Percentiles rank a stretch among this genome's conserved stretches.
Evolutionary conservation across 352 stramenopile genomes (phyloP).

Genomic region (Globisporangium cylindrosporum): DNA sequence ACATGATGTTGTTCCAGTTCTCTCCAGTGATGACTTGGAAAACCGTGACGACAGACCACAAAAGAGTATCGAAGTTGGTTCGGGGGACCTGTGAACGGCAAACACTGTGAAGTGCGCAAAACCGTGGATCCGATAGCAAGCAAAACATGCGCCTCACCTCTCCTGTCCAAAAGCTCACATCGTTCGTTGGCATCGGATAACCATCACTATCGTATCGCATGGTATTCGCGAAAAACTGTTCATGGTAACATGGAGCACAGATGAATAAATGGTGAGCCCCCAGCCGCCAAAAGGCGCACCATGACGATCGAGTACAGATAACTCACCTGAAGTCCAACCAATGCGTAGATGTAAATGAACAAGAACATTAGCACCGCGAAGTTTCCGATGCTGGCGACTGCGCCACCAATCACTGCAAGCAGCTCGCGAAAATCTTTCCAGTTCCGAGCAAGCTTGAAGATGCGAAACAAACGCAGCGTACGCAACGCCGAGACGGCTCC

Average conservation of each 20-base stretch:
- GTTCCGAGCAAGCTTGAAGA: slow-evolving; percentile 93
- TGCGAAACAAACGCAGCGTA: slow-evolving; percentile 88
- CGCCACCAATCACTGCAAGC: slow-evolving; percentile 86
- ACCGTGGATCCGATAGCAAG: background rate
- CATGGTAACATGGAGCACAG: background rate
- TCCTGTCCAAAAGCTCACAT: slow-evolving; percentile 62
- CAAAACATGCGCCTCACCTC: slow-evolving; percentile 25
- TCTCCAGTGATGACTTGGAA: slow-evolving; percentile 94
- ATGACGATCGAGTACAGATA: background rate
- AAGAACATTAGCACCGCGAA: slow-evolving; percentile 93
- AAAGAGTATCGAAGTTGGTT: slow-evolving; percentile 89
- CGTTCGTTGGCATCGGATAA: slow-evolving; percentile 42
- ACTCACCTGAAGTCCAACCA: slow-evolving; percentile 84
- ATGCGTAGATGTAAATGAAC: slow-evolving; percentile 94
- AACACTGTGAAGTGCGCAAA: background rate
- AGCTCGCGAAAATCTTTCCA: slow-evolving; percentile 92
- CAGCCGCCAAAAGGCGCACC: background rate
- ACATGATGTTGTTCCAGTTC: slow-evolving; percentile 95
- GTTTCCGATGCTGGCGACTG: slow-evolving; percentile 92
- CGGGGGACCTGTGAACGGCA: slow-evolving; percentile 42
- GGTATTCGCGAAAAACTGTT: slow-evolving; percentile 92
- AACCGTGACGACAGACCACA: slow-evolving; percentile 79
- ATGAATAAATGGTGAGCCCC: background rate
- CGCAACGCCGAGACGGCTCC: slow-evolving; percentile 80
- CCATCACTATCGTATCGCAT: slow-evolving; percentile 89